Evolutionary conservation across 2,329 filamentous ascomycete genomes (phyloP).

Genomic region (Sphaerostilbella broomeana): DNA sequence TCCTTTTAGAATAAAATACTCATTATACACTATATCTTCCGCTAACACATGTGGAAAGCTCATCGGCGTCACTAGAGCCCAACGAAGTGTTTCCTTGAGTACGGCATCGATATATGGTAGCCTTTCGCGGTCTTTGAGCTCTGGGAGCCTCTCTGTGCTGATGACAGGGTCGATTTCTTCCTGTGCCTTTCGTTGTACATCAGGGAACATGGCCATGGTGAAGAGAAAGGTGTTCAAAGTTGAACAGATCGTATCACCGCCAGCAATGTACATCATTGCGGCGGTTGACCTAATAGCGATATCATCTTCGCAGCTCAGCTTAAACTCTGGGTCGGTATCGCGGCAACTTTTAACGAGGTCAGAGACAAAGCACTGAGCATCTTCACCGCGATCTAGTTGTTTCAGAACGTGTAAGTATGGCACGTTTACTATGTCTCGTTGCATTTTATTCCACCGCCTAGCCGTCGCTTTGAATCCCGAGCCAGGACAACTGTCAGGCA

Average conservation of each 20-base stretch:
- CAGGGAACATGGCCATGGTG: slow-evolving; percentile 11
- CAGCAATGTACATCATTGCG: slow-evolving; percentile 4
- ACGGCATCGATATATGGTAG: slow-evolving; percentile 21
- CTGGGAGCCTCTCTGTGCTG: slow-evolving; percentile 17
- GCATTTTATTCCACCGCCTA: slow-evolving; percentile 1
- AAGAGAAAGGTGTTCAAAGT: slow-evolving; percentile 2
- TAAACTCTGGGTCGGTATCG: background rate
- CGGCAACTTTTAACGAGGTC: background rate
- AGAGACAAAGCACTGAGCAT: background rate
- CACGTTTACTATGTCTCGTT: background rate
- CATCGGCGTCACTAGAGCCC: slow-evolving; percentile 8
- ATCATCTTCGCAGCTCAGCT: background rate
- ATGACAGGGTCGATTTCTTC: slow-evolving; percentile 15
- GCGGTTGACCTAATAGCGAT: slow-evolving; percentile 2
- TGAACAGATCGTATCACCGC: slow-evolving; percentile 9
- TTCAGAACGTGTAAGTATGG: slow-evolving; percentile 4
- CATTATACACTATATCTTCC: background rate
- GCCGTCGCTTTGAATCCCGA: slow-evolving; percentile 17
- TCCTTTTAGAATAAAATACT: slow-evolving; percentile 9
- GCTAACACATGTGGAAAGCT: background rate
- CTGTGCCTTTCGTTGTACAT: slow-evolving; percentile 13
- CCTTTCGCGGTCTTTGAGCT: slow-evolving; percentile 14
- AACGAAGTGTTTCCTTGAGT: slow-evolving; percentile 21
- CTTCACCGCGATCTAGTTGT: slow-evolving; percentile 2
- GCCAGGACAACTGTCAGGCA: slow-evolving; percentile 22